phyloP scores from a whole-genome alignment of 371 early-diverging fungal species.

The Lichtheimia ornata region DNA sequence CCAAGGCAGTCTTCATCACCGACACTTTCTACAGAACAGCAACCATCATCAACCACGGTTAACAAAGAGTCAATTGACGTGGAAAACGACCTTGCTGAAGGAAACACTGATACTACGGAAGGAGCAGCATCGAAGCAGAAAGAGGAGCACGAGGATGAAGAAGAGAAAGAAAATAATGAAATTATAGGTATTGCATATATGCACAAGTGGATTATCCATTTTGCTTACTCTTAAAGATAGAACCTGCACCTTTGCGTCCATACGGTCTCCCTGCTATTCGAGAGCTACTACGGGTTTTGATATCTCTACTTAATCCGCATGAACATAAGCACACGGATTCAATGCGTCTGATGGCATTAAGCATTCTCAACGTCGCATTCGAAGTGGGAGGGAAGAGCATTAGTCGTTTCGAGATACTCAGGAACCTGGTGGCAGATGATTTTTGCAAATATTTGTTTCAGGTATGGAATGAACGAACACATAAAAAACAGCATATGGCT shows the following conservation, averaged over 20 bases:
- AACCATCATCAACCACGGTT: no score
- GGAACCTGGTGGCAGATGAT: constrained; percentile 78
- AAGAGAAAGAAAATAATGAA: constrained; percentile 5
- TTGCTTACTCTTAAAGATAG: background rate
- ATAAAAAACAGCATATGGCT: background rate
- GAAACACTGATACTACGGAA: constrained; percentile 9
- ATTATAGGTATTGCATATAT: background rate
- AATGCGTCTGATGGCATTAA: constrained; percentile 86
- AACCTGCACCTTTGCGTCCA: constrained; percentile 35
- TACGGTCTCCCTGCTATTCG: constrained; percentile 86
- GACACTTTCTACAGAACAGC: background rate
- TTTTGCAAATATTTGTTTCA: constrained; percentile 87
- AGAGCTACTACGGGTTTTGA: constrained; percentile 88
- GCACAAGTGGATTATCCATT: no score
- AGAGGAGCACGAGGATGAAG: constrained; percentile 4
- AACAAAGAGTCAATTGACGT: no score
- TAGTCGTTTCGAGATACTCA: constrained; percentile 66
- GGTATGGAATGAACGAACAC: constrained; percentile 31
- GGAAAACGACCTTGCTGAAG: background rate
- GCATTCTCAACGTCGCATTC: constrained; percentile 76
- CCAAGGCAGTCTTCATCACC: constrained; percentile 36
- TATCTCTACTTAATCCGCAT: constrained; percentile 87
- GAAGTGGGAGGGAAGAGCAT: constrained; percentile 86
- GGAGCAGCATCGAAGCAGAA: constrained; percentile 6
- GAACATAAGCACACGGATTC: constrained; percentile 92